Evolutionary conservation across 2,329 filamentous ascomycete species (phyloP).

Genomic region (Mariannaea elegans): DNA sequence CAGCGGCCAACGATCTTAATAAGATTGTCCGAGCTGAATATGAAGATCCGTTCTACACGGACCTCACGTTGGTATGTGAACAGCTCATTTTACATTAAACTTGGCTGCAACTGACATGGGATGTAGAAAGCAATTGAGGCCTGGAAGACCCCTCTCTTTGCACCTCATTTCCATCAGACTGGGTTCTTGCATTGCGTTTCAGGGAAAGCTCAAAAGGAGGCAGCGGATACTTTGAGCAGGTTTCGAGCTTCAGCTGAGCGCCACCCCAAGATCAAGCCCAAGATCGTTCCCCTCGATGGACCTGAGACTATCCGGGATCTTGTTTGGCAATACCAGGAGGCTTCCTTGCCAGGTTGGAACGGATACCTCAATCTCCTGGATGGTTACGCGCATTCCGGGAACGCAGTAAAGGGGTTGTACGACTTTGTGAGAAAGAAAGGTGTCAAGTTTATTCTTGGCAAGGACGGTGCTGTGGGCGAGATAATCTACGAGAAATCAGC

Average conservation of each 20-base stretch:
- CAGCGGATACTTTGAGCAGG: slow-evolving; percentile 54
- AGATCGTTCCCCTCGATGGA: slow-evolving; percentile 49
- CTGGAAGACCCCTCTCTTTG: slow-evolving; percentile 62
- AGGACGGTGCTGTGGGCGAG: slow-evolving; percentile 41
- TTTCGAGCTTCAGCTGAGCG: slow-evolving; percentile 51
- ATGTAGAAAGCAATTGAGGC: slow-evolving; percentile 56
- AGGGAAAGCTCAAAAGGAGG: slow-evolving; percentile 56
- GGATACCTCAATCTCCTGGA: slow-evolving; percentile 67
- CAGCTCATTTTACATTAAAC: background rate
- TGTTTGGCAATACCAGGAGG: slow-evolving; percentile 59
- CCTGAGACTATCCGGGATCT: slow-evolving; percentile 51
- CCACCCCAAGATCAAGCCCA: slow-evolving; percentile 50
- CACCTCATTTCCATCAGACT: slow-evolving; percentile 58
- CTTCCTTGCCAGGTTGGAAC: slow-evolving; percentile 57
- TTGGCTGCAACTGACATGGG: background rate
- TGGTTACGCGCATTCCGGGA: slow-evolving; percentile 65
- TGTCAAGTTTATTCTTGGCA: slow-evolving; percentile 35
- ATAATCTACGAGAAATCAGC: slow-evolving; percentile 34
- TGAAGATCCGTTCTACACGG: slow-evolving; percentile 64
- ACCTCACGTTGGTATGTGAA: slow-evolving; percentile 57
- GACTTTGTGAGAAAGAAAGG: slow-evolving; percentile 46
- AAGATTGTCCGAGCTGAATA: slow-evolving; percentile 70
- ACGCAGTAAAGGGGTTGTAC: slow-evolving; percentile 59
- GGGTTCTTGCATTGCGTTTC: slow-evolving; percentile 59
- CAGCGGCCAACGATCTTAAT: slow-evolving; percentile 68